phyloP scores from a whole-genome alignment of 352 stramenopile species.

The Elongisporangium anandrum region DNA sequence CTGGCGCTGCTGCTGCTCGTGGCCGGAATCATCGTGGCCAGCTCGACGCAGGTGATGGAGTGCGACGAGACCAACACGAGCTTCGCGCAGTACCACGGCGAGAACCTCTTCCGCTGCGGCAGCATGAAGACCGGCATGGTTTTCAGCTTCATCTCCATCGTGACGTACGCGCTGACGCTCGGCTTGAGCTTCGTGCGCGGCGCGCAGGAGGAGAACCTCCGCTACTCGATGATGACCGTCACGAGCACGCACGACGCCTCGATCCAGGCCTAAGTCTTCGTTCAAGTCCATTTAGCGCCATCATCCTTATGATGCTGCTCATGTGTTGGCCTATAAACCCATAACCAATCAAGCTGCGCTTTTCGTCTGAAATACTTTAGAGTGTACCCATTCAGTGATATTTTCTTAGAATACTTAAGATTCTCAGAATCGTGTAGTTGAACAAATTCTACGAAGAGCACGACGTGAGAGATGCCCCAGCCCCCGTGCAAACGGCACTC shows the following conservation, averaged over 20 bases:
- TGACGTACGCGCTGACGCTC: slow-evolving; percentile 27
- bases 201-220: slow-evolving; percentile 6
- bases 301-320: too few species aligned
- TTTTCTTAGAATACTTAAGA: too few species aligned
- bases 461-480: too few species aligned
- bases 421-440: too few species aligned
- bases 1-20: slow-evolving; percentile 23
- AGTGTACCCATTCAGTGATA: too few species aligned
- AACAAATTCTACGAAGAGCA: too few species aligned
- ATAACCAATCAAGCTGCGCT: too few species aligned
- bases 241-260: not conserved
- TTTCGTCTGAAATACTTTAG: too few species aligned
- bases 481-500: too few species aligned
- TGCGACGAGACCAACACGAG: slow-evolving; percentile 24
- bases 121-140: slow-evolving; percentile 34
- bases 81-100: slow-evolving; percentile 24
- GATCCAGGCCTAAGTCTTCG: not conserved
- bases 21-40: slow-evolving; percentile 29
- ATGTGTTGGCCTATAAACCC: too few species aligned
- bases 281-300: not conserved
- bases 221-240: slow-evolving; percentile 6
- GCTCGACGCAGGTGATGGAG: slow-evolving; percentile 25
- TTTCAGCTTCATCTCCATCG: slow-evolving; percentile 33
- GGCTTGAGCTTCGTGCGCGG: slow-evolving; percentile 21
- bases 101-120: slow-evolving; percentile 32